phyloP scores from a whole-genome alignment of 305 asterid species.

The Vinca major region DNA sequence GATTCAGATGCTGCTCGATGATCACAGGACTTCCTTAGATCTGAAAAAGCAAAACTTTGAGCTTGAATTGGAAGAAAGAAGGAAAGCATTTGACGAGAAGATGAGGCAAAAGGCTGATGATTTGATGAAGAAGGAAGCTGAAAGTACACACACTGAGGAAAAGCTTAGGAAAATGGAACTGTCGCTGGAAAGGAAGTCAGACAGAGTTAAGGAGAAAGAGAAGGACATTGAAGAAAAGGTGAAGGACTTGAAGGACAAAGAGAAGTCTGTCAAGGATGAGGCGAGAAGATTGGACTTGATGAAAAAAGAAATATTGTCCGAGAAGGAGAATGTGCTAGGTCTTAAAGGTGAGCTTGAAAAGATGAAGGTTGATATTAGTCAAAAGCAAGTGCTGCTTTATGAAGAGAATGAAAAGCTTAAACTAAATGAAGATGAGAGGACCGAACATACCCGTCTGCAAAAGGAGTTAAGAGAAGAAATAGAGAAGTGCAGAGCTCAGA shows the following conservation, averaged over 20 bases:
- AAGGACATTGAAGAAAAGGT: constrained; percentile 44
- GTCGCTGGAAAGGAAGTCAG: constrained; percentile 51
- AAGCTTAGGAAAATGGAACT: constrained; percentile 57
- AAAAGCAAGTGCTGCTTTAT: constrained; percentile 35
- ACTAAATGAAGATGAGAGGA: constrained; percentile 49
- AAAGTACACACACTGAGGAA: constrained; percentile 54
- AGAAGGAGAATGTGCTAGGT: constrained; percentile 39
- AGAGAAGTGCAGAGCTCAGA: constrained; percentile 47
- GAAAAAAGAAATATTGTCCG: constrained; percentile 37
- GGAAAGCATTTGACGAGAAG: constrained; percentile 49
- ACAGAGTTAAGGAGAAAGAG: constrained; percentile 64
- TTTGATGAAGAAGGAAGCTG: constrained; percentile 46
- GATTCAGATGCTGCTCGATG: constrained; percentile 65
- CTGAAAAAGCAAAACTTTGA: constrained; percentile 48
- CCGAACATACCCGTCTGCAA: constrained; percentile 45
- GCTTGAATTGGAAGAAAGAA: constrained; percentile 46
- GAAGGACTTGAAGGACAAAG: constrained; percentile 60
- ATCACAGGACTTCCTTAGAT: constrained; percentile 42
- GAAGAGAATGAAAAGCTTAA: constrained; percentile 48
- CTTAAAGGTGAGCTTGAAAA: constrained; percentile 49
- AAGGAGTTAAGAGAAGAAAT: constrained; percentile 60
- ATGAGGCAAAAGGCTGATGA: constrained; percentile 35
- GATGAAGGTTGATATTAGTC: constrained; percentile 45
- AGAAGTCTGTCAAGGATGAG: constrained; percentile 49
- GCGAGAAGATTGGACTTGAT: constrained; percentile 38